phyloP scores from a whole-genome alignment of 768 basidiomycete genomes.

The Megacollybia marginata region DNA sequence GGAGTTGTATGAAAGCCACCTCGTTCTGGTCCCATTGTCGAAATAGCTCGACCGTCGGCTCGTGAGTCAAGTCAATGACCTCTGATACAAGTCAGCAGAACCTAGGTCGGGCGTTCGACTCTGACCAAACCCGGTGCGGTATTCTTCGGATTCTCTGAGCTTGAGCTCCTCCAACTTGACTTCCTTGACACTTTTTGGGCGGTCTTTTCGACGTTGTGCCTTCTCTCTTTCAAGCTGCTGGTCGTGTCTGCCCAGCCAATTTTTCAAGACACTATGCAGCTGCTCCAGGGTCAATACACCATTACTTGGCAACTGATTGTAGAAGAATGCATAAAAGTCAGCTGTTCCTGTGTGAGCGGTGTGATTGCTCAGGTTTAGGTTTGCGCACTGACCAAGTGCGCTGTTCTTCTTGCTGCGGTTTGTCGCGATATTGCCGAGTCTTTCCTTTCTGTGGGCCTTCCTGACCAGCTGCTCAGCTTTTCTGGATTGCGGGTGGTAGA shows the following conservation, averaged over 20 bases:
- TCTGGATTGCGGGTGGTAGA: slow-evolving; percentile 77
- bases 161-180: slow-evolving; percentile 63
- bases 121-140: slow-evolving; percentile 78
- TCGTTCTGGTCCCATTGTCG: slow-evolving; percentile 76
- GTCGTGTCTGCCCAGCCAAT: slow-evolving; percentile 74
- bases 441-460: slow-evolving; percentile 59
- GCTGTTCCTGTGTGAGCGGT: slow-evolving; percentile 27
- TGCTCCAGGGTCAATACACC: slow-evolving; percentile 53
- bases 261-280: slow-evolving; percentile 53
- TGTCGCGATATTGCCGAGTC: slow-evolving; percentile 46
- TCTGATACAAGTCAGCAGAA: slow-evolving; percentile 33
- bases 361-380: slow-evolving; percentile 1
- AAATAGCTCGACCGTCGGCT: slow-evolving; percentile 62
- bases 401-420: slow-evolving; percentile 54
- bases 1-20: slow-evolving; percentile 56
- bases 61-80: slow-evolving; percentile 71
- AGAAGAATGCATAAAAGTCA: slow-evolving; percentile 73
- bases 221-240: slow-evolving; percentile 55
- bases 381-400: slow-evolving; percentile 35
- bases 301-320: slow-evolving; percentile 57
- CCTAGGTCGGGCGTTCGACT: slow-evolving; percentile 5
- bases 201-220: slow-evolving; percentile 57
- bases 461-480: slow-evolving; percentile 75
- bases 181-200: slow-evolving; percentile 69
- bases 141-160: slow-evolving; percentile 59